Base-by-base conservation (phyloP, 306 rosid genomes). In the Vigna reflexopilosa region DNA sequence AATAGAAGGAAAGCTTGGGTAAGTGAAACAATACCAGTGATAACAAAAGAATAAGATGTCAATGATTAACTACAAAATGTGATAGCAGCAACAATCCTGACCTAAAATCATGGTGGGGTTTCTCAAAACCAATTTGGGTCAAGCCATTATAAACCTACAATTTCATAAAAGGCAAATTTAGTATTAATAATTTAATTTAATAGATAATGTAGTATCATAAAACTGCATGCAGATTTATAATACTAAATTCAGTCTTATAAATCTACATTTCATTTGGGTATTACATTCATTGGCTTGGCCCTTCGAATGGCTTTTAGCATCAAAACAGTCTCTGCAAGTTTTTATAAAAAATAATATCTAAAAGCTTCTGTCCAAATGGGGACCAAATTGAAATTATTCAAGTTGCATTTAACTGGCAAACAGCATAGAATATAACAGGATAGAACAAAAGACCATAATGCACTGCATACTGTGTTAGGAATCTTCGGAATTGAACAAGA, bases 121-220 rank as follows among this genome's bases (percentile, higher is more conserved):
- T 90, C 88, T 91, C 96, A 78, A 81, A 96, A 76, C 98, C 98
- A 72, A 84, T 68, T 30, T 91, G 93, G 80, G 98, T 93, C 93
- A 93, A 78, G 78, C 94, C 99, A 88, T 95, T 88, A 83, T 91
- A 87, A 62, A 95, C 98, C 98, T 95, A 84, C 81, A 88, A 73
- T 75, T 78, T 83, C 82, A 86, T 49, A 55, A 71, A 56, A 17
- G 7, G 58, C 3, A 15, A 70, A 49, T 56, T 78, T 50, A 73
- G 58, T 49, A 34, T 67, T 70, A 34, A 22, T 15, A 68, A 62
- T 30, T 61, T 5, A 61, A 61, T 61, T 61, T 30, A 61, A 26
- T 30, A 30, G 28, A 2, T 7, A 54, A 17, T 54, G 8, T 19
- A 54, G 59, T 19, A 54, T 54, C 20, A 55, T 55, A 55, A 56